phyloP scores from a whole-genome alignment of 495 filamentous ascomycete genomes.

The Haplographium delicatum region DNA sequence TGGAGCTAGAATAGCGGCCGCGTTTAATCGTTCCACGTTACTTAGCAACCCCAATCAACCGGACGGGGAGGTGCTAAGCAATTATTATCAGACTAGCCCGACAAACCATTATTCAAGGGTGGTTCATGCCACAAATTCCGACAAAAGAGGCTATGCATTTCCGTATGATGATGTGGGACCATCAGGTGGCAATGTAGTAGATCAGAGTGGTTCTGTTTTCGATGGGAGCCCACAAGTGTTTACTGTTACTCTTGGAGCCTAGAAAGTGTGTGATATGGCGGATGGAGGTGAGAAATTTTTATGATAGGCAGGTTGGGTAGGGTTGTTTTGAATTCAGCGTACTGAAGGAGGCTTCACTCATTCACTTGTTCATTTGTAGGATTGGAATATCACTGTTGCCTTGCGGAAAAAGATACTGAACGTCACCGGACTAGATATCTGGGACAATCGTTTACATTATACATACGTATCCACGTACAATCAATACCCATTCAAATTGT shows the following conservation, averaged over 20 bases:
- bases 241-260: constrained; percentile 17
- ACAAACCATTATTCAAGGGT: constrained; percentile 73
- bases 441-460: too few species aligned
- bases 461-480: too few species aligned
- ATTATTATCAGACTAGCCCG: constrained; percentile 49
- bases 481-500: too few species aligned
- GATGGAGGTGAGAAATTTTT: too few species aligned
- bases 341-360: too few species aligned
- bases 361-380: too few species aligned
- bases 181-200: constrained; percentile 41
- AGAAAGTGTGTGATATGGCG: too few species aligned
- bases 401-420: too few species aligned
- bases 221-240: constrained; percentile 20
- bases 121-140: constrained; percentile 56
- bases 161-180: constrained; percentile 71
- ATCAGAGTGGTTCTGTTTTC: constrained; percentile 50
- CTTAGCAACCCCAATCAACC: constrained; percentile 45
- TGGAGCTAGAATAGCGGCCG: constrained; percentile 57
- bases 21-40: constrained; percentile 63
- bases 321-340: too few species aligned
- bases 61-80: constrained; percentile 44
- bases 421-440: too few species aligned
- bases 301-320: too few species aligned
- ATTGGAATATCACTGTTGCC: not conserved
- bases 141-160: constrained; percentile 67